Evolutionary conservation across 2,329 filamentous ascomycete species (phyloP).

Genomic region (Magnaporthales sp.): DNA sequence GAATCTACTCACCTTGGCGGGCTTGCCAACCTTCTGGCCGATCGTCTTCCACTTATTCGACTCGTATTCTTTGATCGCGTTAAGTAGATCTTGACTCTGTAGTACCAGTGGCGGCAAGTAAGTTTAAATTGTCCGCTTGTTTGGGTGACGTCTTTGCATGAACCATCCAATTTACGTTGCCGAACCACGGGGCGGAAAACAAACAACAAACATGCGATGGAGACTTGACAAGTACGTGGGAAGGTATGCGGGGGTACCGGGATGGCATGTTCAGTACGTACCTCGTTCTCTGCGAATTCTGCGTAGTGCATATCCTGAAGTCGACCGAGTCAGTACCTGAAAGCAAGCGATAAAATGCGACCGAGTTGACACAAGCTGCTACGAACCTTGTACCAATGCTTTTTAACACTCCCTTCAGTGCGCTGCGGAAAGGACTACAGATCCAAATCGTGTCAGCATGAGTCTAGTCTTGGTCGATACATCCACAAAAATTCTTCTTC

Average conservation of each 20-base stretch:
- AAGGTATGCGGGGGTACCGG: background rate
- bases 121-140: background rate
- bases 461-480: background rate
- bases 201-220: slow-evolving; percentile 6
- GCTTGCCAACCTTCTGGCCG: slow-evolving; percentile 93
- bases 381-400: slow-evolving; percentile 95
- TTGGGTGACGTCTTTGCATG: background rate
- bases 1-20: slow-evolving; percentile 63
- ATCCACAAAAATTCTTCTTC: background rate
- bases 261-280: slow-evolving; percentile 32
- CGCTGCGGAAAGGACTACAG: slow-evolving; percentile 79
- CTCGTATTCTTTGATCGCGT: slow-evolving; percentile 97
- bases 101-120: slow-evolving; percentile 9
- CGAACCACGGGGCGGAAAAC: background rate
- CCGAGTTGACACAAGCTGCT: background rate
- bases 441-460: background rate
- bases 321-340: slow-evolving; percentile 12
- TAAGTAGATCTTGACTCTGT: slow-evolving; percentile 70
- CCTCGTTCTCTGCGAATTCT: slow-evolving; percentile 96
- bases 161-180: background rate
- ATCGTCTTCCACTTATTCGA: slow-evolving; percentile 98
- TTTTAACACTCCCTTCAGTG: slow-evolving; percentile 97
- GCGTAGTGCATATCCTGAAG: slow-evolving; percentile 95
- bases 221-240: background rate
- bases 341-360: background rate